Evolutionary conservation across 1,284 basidiomycete genomes (phyloP).

Genomic region (Pseudozyma hubeiensis): DNA sequence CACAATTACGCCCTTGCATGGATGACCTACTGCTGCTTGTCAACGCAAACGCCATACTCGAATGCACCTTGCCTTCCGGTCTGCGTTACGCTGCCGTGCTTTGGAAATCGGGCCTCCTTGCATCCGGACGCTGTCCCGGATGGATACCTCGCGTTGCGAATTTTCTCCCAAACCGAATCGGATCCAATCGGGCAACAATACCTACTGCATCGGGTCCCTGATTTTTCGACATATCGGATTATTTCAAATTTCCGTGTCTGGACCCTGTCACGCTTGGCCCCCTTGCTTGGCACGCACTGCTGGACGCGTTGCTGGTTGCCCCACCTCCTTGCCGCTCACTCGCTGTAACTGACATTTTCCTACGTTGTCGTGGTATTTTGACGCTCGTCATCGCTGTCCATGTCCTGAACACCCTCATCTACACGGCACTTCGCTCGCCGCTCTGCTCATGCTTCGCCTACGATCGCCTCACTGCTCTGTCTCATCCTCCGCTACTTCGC

Average conservation of each 20-base stretch:
- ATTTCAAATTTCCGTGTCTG: constrained; percentile 1
- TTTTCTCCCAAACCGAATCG: constrained; percentile 11
- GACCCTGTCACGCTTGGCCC: constrained; percentile 17
- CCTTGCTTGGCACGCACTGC: constrained; percentile 39
- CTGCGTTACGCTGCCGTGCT: not conserved
- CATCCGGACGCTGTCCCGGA: constrained; percentile 19
- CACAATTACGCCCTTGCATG: too few species aligned
- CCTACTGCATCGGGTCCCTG: not conserved
- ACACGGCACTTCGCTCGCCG: too few species aligned
- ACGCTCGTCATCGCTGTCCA: too few species aligned
- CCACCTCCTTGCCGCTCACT: constrained; percentile 24
- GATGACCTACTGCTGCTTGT: too few species aligned
- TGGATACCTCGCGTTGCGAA: constrained; percentile 13
- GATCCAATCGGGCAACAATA: constrained; percentile 6
- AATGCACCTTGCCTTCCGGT: too few species aligned
- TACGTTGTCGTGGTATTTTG: not conserved
- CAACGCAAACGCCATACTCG: too few species aligned
- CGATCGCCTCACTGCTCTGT: constrained; percentile 6
- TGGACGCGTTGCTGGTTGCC: constrained; percentile 13
- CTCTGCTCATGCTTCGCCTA: not conserved
- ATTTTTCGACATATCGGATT: not conserved
- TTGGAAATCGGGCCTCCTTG: constrained; percentile 22
- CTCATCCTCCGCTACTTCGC: not conserved
- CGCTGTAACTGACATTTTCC: not conserved
- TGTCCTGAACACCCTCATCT: too few species aligned